Conservation (phyloP, 2,329 filamentous ascomycete species). For the Verticillium tricorpus region DNA sequence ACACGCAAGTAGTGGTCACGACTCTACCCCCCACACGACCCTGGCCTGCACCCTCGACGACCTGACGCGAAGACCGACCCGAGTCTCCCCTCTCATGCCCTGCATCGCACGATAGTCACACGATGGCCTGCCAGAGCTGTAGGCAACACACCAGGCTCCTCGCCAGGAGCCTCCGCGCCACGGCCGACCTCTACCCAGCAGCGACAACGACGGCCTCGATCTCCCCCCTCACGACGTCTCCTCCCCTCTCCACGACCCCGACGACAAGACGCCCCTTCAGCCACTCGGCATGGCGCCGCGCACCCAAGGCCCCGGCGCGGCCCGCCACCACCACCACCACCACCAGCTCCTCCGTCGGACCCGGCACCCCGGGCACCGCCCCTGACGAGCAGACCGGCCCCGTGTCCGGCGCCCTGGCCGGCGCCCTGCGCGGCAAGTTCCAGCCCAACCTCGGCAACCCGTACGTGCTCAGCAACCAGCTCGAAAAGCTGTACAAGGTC, state of each 20-base stretch:
- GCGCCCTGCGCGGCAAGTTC: slow-evolving; percentile 28
- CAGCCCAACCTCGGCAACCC: slow-evolving; percentile 78
- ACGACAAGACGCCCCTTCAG: slow-evolving; percentile 29
- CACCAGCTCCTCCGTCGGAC: neutral
- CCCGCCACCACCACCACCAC: neutral
- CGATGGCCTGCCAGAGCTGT: slow-evolving; percentile 48
- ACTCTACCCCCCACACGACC: neutral
- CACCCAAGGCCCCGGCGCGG: neutral
- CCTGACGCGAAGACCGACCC: neutral
- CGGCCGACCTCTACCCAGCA: slow-evolving; percentile 10
- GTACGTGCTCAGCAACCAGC: slow-evolving; percentile 5
- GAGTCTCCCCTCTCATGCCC: neutral
- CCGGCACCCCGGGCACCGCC: neutral
- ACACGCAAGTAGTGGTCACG: slow-evolving; percentile 4
- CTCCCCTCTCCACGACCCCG: slow-evolving; percentile 1
- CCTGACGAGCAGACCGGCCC: neutral
- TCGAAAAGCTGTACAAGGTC: slow-evolving; percentile 68
- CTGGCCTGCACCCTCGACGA: neutral
- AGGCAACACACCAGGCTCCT: slow-evolving; percentile 37
- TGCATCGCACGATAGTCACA: neutral
- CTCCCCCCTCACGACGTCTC: slow-evolving; percentile 3
- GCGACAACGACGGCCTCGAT: neutral
- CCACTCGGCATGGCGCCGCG: slow-evolving; percentile 24
- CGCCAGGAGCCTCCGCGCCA: slow-evolving; percentile 20
- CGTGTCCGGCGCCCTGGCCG: slow-evolving; percentile 17